Base-by-base conservation (phyloP, 805 yeast genomes). In the Teunomyces kruisii region DNA sequence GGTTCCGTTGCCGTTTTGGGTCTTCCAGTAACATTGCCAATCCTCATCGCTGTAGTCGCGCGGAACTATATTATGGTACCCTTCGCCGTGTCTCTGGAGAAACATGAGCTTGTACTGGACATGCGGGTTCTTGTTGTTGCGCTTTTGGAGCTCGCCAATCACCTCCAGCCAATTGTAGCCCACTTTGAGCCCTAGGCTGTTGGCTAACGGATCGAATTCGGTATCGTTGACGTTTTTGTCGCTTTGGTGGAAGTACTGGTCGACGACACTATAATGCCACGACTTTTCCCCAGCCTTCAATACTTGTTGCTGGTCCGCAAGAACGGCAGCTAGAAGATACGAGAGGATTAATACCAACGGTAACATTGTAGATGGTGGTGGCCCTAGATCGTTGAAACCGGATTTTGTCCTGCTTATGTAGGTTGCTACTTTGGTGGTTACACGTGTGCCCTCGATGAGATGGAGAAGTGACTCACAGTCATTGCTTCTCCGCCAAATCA, bases 71-170 rank as follows among this genome's bases (percentile, higher is more conserved):
- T 65, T 65, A 44, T 66, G 72, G 43, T 47, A 61, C 8, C 67
- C 70, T 51, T 65, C 65, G 9, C 68, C 68, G 45, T 66, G 72
- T 44, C 72, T 51, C 30, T 60, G 66, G 7, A 66, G 41, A 32
- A 61, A 64, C 14, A 66, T 46, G 27, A 66, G 46, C 44, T 64
- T 65, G 44, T 57, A 54, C n/a, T 29, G 32, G 19, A 15, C 12
- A 17, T 17, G 9, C 27, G 31, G 32, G 9, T 43, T 37, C 17
- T 51, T 36, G 2, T 19, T 32, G 29, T 46, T 48, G 9, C 42
- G 30, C 9, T 35, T 44, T 15, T 55, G 48, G 10, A 55, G 39
- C 4, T 47, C 45, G 2, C 47, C 38, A 6, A 51, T 19, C 2
- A 66, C 52, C 27, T 58, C 49, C 6, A 40, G 26, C 71, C 71